Percentiles rank a stretch among this genome's conserved stretches.
phyloP scores from a whole-genome alignment of 2,329 filamentous ascomycete species.

The Cercospora zeina region DNA sequence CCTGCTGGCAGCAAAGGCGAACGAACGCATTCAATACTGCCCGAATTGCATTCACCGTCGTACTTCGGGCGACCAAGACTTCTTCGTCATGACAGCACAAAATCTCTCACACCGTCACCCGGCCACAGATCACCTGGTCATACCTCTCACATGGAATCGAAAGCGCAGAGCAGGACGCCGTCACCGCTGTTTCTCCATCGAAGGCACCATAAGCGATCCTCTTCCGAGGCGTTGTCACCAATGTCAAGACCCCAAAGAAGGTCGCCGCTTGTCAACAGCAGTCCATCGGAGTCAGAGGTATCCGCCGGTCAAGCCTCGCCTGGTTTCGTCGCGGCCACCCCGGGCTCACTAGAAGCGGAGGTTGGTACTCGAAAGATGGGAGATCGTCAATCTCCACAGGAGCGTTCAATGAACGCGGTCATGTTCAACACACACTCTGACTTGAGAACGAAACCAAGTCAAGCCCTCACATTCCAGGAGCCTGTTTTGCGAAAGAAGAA shows the following conservation, averaged over 20 bases:
- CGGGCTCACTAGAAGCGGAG: not conserved
- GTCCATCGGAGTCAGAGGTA: not conserved
- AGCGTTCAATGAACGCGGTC: not conserved
- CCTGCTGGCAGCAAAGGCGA: slow-evolving; percentile 15
- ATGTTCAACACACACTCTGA: not conserved
- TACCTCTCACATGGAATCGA: not conserved
- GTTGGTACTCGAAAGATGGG: not conserved
- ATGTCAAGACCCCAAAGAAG: slow-evolving; percentile 11
- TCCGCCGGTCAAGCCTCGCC: not conserved
- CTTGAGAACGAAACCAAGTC: not conserved
- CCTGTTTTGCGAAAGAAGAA: slow-evolving; percentile 18
- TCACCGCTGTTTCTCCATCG: not conserved
- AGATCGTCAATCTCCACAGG: not conserved
- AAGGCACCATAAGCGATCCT: slow-evolving; percentile 25
- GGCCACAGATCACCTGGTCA: slow-evolving; percentile 7
- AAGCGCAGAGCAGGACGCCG: not conserved
- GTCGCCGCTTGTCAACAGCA: not conserved
- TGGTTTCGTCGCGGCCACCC: not conserved
- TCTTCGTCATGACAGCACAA: slow-evolving; percentile 17
- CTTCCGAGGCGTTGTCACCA: slow-evolving; percentile 29
- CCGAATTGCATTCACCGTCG: slow-evolving; percentile 23
- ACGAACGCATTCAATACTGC: slow-evolving; percentile 16
- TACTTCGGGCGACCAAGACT: slow-evolving; percentile 24
- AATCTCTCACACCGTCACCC: slow-evolving; percentile 15
- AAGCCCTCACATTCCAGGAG: not conserved